These are phyloP conservation scores for Mycena crocata DNA, from an alignment of 768 basidiomycete species.

Conservation along the genomic window DNA sequence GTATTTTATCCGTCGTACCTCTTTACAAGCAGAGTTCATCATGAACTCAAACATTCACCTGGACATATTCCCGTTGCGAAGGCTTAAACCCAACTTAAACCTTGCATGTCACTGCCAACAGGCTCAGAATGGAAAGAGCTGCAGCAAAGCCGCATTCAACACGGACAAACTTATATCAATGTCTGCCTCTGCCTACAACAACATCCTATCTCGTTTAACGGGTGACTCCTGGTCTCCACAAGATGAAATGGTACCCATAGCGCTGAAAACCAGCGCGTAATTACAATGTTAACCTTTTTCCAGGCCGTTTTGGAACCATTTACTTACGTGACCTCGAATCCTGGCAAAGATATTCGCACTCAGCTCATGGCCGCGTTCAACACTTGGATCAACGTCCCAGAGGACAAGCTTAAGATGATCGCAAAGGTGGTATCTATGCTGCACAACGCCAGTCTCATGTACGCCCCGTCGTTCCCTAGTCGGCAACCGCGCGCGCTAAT, in stretches of 20 bases:
- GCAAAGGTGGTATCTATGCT: slow-evolving; percentile 91
- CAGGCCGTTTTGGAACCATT: slow-evolving; percentile 86
- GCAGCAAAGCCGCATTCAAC: no score
- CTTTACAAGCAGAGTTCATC: slow-evolving; percentile 26
- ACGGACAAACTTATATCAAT: slow-evolving; percentile 7
- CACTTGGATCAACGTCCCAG: slow-evolving; percentile 86
- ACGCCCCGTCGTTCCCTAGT: slow-evolving; percentile 32
- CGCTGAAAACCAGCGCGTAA: no score
- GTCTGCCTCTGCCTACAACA: slow-evolving; percentile 50
- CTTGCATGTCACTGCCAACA: no score
- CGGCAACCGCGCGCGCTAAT: not conserved
- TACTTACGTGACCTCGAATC: slow-evolving; percentile 82
- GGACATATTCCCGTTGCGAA: no score
- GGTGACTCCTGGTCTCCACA: slow-evolving; percentile 49
- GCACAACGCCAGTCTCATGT: slow-evolving; percentile 95
- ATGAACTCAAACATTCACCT: slow-evolving; percentile 14
- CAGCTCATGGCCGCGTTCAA: slow-evolving; percentile 95
- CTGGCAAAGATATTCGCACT: slow-evolving; percentile 93
- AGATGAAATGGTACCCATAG: slow-evolving; percentile 47
- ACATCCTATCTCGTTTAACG: slow-evolving; percentile 49
- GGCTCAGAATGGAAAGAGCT: no score
- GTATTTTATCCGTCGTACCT: slow-evolving; percentile 28
- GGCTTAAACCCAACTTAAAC: no score
- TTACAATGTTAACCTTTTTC: not conserved
- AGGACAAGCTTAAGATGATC: slow-evolving; percentile 77